These are phyloP conservation scores for Themeda triandra DNA, from an alignment of 176 grass and related monocot species.

Conservation along the genomic window DNA sequence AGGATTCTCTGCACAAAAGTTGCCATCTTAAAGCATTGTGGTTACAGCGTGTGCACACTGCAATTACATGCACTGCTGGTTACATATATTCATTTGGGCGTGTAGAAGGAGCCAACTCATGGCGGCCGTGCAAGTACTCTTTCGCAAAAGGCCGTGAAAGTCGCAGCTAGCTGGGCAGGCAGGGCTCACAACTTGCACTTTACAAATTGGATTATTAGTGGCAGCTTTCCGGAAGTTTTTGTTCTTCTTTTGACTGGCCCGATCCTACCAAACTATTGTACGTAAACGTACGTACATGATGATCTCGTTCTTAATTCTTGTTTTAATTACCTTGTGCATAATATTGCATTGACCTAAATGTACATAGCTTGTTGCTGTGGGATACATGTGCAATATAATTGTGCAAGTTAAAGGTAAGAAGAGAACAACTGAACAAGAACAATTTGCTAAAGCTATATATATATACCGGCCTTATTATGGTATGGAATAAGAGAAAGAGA, in stretches of 20 bases:
- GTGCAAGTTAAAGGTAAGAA: not conserved
- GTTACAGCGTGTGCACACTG: conserved; percentile 17
- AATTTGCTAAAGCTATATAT: not conserved
- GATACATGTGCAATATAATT: not conserved
- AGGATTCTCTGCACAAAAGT: conserved; percentile 46
- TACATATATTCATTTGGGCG: conserved; percentile 3
- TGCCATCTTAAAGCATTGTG: conserved; percentile 26
- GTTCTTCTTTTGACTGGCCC: conserved; percentile 34
- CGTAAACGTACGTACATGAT: not conserved
- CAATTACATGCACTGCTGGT: not conserved
- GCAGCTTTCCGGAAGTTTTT: conserved; percentile 15
- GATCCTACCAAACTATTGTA: not conserved
- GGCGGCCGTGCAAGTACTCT: conserved; percentile 11
- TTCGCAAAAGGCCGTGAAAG: conserved; percentile 5
- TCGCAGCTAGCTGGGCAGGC: not conserved
- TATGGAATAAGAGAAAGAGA: not conserved
- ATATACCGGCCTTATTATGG: not conserved
- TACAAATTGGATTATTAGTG: conserved; percentile 7
- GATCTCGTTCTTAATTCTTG: not conserved
- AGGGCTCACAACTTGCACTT: conserved; percentile 21
- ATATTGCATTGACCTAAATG: not conserved
- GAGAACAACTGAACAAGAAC: conserved; percentile 3
- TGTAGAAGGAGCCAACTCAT: not conserved
- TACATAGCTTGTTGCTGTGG: not conserved
- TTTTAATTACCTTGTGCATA: conserved; percentile 22